phyloP scores from a whole-genome alignment of 2,329 filamentous ascomycete species.

The Neofusicoccum parvum region DNA sequence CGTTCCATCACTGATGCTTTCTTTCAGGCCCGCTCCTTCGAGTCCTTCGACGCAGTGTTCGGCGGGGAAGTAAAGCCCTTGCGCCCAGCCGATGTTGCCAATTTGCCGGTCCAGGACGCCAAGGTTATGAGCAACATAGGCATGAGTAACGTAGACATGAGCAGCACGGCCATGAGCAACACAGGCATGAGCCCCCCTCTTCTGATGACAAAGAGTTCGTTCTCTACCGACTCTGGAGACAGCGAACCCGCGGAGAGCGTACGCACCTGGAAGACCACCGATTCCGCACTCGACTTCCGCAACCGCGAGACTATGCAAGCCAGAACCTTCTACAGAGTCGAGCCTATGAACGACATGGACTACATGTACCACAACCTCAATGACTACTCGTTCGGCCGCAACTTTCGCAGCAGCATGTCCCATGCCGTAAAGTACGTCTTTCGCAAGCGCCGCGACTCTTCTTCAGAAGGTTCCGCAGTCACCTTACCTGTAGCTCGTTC shows the following conservation, averaged over 20 bases:
- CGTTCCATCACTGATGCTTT: background rate
- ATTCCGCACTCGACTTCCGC: slow-evolving; percentile 2
- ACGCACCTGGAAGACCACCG: slow-evolving; percentile 16
- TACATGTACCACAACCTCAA: slow-evolving; percentile 9
- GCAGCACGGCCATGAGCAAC: slow-evolving; percentile 37
- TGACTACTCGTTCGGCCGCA: slow-evolving; percentile 4
- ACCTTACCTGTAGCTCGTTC: slow-evolving; percentile 27
- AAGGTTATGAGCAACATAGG: slow-evolving; percentile 39
- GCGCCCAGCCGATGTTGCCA: slow-evolving; percentile 32
- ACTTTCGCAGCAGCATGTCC: slow-evolving; percentile 10
- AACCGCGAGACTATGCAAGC: slow-evolving; percentile 6
- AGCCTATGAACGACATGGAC: background rate
- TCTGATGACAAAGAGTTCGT: background rate
- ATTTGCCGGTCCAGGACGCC: slow-evolving; percentile 41
- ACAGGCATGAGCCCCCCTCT: slow-evolving; percentile 33
- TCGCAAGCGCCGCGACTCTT: slow-evolving; percentile 28
- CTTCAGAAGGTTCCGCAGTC: slow-evolving; percentile 36
- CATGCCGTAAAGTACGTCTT: slow-evolving; percentile 15
- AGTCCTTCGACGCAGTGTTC: slow-evolving; percentile 48
- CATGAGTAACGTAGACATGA: slow-evolving; percentile 6
- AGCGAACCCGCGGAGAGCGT: slow-evolving; percentile 12
- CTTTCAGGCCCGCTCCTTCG: slow-evolving; percentile 46
- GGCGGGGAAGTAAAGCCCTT: slow-evolving; percentile 38
- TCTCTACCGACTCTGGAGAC: background rate
- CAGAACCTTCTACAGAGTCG: slow-evolving; percentile 14